A percentile compares a stretch with the other conserved stretches of the same genome.
Conservation (phyloP, 306 rosid genomes). For the Ormosia semicastrata region DNA sequence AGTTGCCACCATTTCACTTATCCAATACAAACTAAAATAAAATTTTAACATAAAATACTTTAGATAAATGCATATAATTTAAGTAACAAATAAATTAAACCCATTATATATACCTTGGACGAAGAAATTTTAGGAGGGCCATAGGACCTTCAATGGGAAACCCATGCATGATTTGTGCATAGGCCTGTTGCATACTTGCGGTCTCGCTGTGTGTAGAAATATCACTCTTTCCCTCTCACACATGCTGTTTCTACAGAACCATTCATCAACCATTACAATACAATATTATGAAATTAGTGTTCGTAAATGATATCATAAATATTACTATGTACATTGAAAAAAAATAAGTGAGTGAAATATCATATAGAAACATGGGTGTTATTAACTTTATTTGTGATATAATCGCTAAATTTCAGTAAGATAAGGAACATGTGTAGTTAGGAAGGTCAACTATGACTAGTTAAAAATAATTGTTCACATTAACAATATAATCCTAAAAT, state of each 20-base stretch:
- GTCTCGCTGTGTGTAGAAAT: conserved; percentile 82
- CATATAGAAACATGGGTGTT: background rate
- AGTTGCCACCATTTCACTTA: too few relatives aligned
- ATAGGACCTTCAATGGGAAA: conserved; percentile 67
- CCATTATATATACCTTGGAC: conserved; percentile 49
- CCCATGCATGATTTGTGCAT: conserved; percentile 85
- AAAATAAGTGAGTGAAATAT: too few relatives aligned
- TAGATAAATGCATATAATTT: background rate
- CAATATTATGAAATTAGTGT: background rate
- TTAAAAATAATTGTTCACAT: conserved; percentile 8
- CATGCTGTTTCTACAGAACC: conserved; percentile 57
- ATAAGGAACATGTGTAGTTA: conserved; percentile 23
- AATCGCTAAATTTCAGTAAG: conserved; percentile 9
- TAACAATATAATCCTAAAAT: conserved; percentile 28
- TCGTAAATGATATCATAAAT: background rate
- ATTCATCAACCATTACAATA: background rate
- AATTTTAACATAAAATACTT: background rate
- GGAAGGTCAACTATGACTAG: conserved; percentile 31
- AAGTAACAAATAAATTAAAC: background rate
- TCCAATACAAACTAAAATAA: background rate
- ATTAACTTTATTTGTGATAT: background rate
- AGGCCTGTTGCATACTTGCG: conserved; percentile 85
- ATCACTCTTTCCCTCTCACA: conserved; percentile 95
- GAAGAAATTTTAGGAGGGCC: conserved; percentile 54
- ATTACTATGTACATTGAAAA: too few relatives aligned